Evolutionary conservation across 768 basidiomycete species (phyloP).

Genomic region (Cystofilobasidium bisporidii): DNA sequence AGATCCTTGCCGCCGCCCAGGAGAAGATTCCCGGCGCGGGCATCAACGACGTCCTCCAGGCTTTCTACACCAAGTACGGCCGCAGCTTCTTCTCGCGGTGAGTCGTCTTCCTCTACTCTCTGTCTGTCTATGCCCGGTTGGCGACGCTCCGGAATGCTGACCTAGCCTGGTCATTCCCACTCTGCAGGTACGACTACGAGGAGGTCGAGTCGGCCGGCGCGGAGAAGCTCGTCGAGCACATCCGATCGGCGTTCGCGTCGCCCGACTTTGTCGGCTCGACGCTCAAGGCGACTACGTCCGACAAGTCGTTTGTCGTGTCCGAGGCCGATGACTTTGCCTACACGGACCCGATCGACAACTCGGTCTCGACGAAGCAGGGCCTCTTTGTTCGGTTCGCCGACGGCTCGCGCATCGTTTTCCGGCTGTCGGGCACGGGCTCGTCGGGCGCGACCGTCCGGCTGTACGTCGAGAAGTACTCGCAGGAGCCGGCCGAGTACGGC

Average conservation of each 20-base stretch:
- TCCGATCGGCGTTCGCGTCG: slow-evolving; percentile 58
- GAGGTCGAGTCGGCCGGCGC: slow-evolving; percentile 89
- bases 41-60: slow-evolving; percentile 80
- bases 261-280: slow-evolving; percentile 56
- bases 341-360: slow-evolving; percentile 95
- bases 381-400: slow-evolving; percentile 85
- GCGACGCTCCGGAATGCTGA: no score
- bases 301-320: slow-evolving; percentile 64
- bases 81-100: slow-evolving; percentile 96
- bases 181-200: slow-evolving; percentile 99
- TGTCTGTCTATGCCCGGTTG: no score
- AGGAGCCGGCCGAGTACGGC: slow-evolving; percentile 47
- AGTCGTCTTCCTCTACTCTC: no score
- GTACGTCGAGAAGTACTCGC: slow-evolving; percentile 75
- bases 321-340: slow-evolving; percentile 82
- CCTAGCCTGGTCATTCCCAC: no score
- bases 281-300: slow-evolving; percentile 55
- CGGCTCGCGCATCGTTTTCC: slow-evolving; percentile 88
- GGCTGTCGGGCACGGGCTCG: slow-evolving; percentile 90
- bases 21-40: slow-evolving; percentile 70
- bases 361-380: slow-evolving; percentile 88
- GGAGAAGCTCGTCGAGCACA: slow-evolving; percentile 65
- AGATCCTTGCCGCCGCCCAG: slow-evolving; percentile 81
- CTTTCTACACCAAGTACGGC: slow-evolving; percentile 85
- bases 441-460: slow-evolving; percentile 91